A percentile compares a stretch with the other conserved stretches of the same genome.
Evolutionary conservation across 108 stramenopile genomes (phyloP).

Genomic region (Pseudonitzschia multiseries): DNA sequence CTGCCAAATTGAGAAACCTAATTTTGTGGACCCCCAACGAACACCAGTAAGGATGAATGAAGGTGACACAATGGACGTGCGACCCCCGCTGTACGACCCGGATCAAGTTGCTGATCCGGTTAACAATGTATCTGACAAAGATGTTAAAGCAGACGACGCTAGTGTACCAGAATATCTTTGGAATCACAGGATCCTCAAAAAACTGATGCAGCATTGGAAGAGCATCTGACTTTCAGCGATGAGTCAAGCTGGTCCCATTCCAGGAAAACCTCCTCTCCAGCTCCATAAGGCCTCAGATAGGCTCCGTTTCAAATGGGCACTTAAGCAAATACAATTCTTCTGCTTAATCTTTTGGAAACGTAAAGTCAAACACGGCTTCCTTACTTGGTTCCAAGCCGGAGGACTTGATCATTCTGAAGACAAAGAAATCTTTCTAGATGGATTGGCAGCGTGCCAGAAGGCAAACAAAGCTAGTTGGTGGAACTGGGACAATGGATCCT

Average conservation of each 20-base stretch:
- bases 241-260: neutral
- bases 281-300: neutral
- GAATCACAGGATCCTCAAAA: neutral
- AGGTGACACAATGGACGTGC: too few relatives aligned
- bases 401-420: neutral
- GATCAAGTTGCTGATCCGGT: too few relatives aligned
- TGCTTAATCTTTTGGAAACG: neutral
- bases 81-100: too few relatives aligned
- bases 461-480: neutral
- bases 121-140: too few relatives aligned
- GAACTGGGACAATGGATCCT: neutral
- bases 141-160: slow-evolving; percentile 14
- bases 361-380: neutral
- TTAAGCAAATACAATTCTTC: neutral
- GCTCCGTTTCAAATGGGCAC: neutral
- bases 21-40: too few relatives aligned
- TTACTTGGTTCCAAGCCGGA: neutral
- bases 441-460: neutral
- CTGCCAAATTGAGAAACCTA: too few relatives aligned
- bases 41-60: too few relatives aligned
- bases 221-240: too few relatives aligned
- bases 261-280: neutral
- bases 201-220: neutral
- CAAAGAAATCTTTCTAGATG: neutral
- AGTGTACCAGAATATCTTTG: slow-evolving; percentile 13